Conservation (phyloP, 306 rosid species). For the Mimosa pudica region DNA sequence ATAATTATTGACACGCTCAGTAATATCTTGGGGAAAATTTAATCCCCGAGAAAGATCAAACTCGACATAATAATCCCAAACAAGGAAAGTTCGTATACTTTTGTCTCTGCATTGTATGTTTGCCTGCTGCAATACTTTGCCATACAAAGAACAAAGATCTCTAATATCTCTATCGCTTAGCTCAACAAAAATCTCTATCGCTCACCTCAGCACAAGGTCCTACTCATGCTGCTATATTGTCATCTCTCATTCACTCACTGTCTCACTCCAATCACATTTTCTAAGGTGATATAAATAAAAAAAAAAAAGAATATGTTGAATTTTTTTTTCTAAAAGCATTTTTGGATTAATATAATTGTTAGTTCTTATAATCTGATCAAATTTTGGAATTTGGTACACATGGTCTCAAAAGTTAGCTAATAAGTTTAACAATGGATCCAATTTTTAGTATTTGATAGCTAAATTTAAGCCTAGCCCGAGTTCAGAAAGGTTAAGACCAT, state of each 20-base stretch:
- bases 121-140: constrained; percentile 14
- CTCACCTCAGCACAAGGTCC: constrained; percentile 40
- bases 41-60: neutral
- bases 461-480: too few relatives aligned
- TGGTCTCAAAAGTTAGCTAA: too few relatives aligned
- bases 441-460: too few relatives aligned
- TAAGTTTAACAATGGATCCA: too few relatives aligned
- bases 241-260: constrained; percentile 49
- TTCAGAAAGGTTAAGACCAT: too few relatives aligned
- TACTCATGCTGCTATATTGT: constrained; percentile 40
- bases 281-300: too few relatives aligned
- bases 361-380: too few relatives aligned
- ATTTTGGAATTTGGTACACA: too few relatives aligned
- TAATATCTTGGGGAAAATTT: neutral
- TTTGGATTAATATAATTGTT: too few relatives aligned
- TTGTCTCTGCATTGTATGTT: constrained; percentile 42
- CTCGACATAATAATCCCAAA: neutral
- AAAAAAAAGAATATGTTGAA: too few relatives aligned
- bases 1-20: neutral
- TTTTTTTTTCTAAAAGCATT: neutral
- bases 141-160: constrained; percentile 16
- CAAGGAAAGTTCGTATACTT: neutral
- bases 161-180: constrained; percentile 28
- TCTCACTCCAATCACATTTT: neutral
- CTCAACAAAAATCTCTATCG: constrained; percentile 9